Conservation (phyloP, 176 grass and related monocot species). For the Alloteropsis semialata region DNA sequence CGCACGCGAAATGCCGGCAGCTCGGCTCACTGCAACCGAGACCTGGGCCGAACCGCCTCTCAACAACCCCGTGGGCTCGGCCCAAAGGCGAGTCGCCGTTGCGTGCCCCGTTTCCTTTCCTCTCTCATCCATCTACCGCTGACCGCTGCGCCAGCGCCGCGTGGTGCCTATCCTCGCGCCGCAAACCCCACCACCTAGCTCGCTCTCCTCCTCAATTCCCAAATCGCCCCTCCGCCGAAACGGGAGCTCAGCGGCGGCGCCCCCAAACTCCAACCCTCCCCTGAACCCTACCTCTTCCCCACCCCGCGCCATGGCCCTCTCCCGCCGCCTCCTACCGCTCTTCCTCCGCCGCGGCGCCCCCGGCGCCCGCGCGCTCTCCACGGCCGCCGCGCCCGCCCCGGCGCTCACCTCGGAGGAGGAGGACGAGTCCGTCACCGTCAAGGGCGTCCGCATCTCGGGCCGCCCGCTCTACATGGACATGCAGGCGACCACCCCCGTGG, state of each 20-base stretch:
- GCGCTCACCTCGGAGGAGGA: background rate
- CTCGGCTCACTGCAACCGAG: no score
- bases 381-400: slow-evolving; percentile 8
- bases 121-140: background rate
- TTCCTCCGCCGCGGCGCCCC: slow-evolving; percentile 40
- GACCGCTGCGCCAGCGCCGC: background rate
- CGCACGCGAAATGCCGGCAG: no score
- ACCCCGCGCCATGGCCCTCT: slow-evolving; percentile 41
- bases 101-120: slow-evolving; percentile 1
- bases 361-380: slow-evolving; percentile 30
- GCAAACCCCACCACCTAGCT: background rate
- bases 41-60: no score
- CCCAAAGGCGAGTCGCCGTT: background rate
- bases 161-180: background rate
- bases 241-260: slow-evolving; percentile 11
- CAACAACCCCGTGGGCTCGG: background rate
- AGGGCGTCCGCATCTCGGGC: slow-evolving; percentile 85
- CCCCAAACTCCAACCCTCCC: slow-evolving; percentile 3
- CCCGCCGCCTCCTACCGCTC: slow-evolving; percentile 46
- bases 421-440: slow-evolving; percentile 53
- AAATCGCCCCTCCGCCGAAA: slow-evolving; percentile 37
- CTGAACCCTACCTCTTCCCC: slow-evolving; percentile 23
- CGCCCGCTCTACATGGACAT: slow-evolving; percentile 92
- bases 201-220: background rate
- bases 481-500: slow-evolving; percentile 91